Conservation (phyloP, 768 basidiomycete species). For the Naganishia vaughanmartiniae region DNA sequence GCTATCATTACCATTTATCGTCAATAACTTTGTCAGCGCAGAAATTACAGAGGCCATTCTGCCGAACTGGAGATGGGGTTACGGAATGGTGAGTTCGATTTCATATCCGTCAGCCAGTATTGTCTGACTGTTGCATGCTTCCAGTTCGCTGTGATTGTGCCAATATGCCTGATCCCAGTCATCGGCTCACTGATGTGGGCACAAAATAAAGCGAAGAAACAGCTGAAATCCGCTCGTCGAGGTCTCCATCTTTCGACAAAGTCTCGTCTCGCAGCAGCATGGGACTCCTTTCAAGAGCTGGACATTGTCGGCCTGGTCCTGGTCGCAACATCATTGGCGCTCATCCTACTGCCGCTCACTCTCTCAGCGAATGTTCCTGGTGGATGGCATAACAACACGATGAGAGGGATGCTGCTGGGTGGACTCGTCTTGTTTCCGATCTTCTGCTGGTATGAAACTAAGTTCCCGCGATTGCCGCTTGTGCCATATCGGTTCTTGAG, state of each 20-base stretch:
- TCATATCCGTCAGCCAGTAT: slow-evolving; percentile 16
- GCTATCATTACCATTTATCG: slow-evolving; percentile 51
- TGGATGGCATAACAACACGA: slow-evolving; percentile 48
- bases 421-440: slow-evolving; percentile 29
- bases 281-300: slow-evolving; percentile 25
- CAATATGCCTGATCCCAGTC: slow-evolving; percentile 48
- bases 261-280: neutral
- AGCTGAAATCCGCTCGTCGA: slow-evolving; percentile 25
- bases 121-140: neutral
- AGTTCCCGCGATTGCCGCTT: slow-evolving; percentile 61
- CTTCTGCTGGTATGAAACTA: slow-evolving; percentile 53
- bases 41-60: slow-evolving; percentile 51
- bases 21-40: slow-evolving; percentile 53
- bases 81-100: slow-evolving; percentile 45
- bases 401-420: slow-evolving; percentile 36
- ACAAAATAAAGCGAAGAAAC: slow-evolving; percentile 45
- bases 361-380: slow-evolving; percentile 38
- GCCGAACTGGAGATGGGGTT: slow-evolving; percentile 55
- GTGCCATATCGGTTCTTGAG: slow-evolving; percentile 62
- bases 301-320: slow-evolving; percentile 43
- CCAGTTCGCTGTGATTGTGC: slow-evolving; percentile 47
- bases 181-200: slow-evolving; percentile 51
- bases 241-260: neutral
- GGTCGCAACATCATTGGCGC: slow-evolving; percentile 46
- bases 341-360: slow-evolving; percentile 52